A percentile compares a stretch with the other conserved stretches of the same genome.
These are phyloP conservation scores for Lanmaoa rubissima DNA, from an alignment of 768 basidiomycete species.

Conservation along the genomic window DNA sequence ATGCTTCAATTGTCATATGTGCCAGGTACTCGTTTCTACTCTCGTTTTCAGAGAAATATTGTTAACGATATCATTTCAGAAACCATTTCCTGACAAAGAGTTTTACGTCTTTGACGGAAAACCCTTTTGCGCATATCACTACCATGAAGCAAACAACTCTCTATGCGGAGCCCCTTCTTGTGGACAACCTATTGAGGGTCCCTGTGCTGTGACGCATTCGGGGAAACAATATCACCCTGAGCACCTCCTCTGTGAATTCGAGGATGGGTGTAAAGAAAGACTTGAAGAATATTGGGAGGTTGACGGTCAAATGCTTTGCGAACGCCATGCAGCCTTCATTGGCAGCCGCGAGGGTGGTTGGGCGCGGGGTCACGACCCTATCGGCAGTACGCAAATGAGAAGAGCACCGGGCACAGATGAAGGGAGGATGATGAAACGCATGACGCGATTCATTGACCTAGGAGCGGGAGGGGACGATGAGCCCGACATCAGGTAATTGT, in stretches of 20 bases:
- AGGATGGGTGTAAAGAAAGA: constrained; percentile 49
- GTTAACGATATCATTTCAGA: constrained; percentile 39
- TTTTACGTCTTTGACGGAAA: constrained; percentile 93
- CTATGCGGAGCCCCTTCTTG: constrained; percentile 78
- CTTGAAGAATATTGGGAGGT: constrained; percentile 89
- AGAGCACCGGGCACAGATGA: constrained; percentile 28
- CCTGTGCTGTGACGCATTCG: constrained; percentile 83
- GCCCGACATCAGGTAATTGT: constrained; percentile 32
- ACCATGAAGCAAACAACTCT: constrained; percentile 89
- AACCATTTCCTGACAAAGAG: constrained; percentile 87
- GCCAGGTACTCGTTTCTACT: constrained; percentile 52
- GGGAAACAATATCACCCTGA: constrained; percentile 86
- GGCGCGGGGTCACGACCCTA: constrained; percentile 17
- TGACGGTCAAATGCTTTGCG: constrained; percentile 82
- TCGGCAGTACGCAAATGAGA: constrained; percentile 6
- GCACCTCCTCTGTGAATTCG: constrained; percentile 81
- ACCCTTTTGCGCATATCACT: constrained; percentile 89
- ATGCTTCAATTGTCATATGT: constrained; percentile 87
- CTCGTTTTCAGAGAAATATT: background rate
- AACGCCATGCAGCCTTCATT: constrained; percentile 59
- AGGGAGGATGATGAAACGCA: constrained; percentile 67
- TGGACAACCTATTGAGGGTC: constrained; percentile 89
- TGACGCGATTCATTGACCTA: constrained; percentile 81
- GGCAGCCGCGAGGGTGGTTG: constrained; percentile 24
- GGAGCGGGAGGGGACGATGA: constrained; percentile 31